Evolutionary conservation across 2,329 filamentous ascomycete species (phyloP).

Genomic region (Beauveria scarabaeidicola): DNA sequence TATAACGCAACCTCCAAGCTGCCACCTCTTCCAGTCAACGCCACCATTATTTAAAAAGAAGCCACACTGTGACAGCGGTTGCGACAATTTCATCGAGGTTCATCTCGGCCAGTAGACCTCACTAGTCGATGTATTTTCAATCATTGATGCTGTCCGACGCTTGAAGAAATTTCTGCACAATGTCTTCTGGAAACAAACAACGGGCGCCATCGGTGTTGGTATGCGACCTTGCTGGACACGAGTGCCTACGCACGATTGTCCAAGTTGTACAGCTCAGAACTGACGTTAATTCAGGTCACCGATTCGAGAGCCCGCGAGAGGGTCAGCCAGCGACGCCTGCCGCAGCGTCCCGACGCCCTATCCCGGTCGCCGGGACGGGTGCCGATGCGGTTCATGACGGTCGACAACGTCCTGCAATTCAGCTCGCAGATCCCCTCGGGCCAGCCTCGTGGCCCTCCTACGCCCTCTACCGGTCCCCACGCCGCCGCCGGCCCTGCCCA

Average conservation of each 20-base stretch:
- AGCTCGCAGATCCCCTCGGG: slow-evolving; percentile 92
- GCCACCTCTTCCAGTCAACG: slow-evolving; percentile 8
- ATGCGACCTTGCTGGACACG: not conserved
- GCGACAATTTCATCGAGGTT: not conserved
- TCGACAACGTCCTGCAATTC: slow-evolving; percentile 92
- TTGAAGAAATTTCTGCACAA: not conserved
- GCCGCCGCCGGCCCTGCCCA: slow-evolving; percentile 13
- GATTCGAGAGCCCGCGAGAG: slow-evolving; percentile 28
- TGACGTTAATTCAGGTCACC: slow-evolving; percentile 23
- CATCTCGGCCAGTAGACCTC: not conserved
- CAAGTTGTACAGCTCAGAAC: slow-evolving; percentile 10
- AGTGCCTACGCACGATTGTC: not conserved
- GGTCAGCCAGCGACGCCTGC: slow-evolving; percentile 22
- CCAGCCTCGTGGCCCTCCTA: slow-evolving; percentile 68
- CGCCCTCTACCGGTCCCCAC: slow-evolving; percentile 29
- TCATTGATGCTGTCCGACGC: not conserved
- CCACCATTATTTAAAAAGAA: not conserved
- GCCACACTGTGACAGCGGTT: not conserved
- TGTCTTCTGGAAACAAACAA: slow-evolving; percentile 12
- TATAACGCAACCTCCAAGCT: not conserved
- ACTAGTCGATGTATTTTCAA: not conserved
- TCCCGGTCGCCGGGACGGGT: slow-evolving; percentile 23
- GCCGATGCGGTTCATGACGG: slow-evolving; percentile 70
- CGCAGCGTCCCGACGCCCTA: slow-evolving; percentile 26
- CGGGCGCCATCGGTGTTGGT: slow-evolving; percentile 12